Evolutionary conservation across 768 basidiomycete species (phyloP), one percentile per base, ranked within the genome.

Genomic region (Lentinula lateritia): DNA sequence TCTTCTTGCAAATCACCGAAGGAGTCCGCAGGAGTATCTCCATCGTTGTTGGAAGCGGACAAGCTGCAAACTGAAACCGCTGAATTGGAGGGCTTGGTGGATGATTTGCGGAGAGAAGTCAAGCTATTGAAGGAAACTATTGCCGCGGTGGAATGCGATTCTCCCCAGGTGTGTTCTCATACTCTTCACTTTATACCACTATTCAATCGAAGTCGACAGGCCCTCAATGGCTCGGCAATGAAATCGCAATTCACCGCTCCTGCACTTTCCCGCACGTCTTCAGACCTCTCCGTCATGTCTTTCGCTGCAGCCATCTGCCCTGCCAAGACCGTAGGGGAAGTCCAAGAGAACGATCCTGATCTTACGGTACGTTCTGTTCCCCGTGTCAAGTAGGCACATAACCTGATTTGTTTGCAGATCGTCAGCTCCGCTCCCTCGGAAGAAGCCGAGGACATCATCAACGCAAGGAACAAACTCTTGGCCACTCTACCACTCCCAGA

Each of bases 401-500:
- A 50, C 39, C 28, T 35, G 53, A 50, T 50, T 18, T 20, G 43
- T 39, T 34, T 42, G 34, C 12, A 62, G 57, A 18, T 65, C 35
- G 50, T 64, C 8, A 48, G 63, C 28, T 55, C 57, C 10, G 63
- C 72, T 3, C 63, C 64, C 6, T 70, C 72, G 4, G 73, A 72
- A 23, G 76, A 79, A 52, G 76, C 78, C 9, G 70, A 77, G 50
- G 80, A 79, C 35, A 75, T 79, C 58, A 79, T 84, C 61, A 75
- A 79, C 48, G 78, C 81, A 3, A 76, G 90, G 70, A 81, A 86
- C 64, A 73, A 79, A 5, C 71, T 85, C 13, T 73, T 92, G 5
- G 82, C 83, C 1, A 65, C 74, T 2, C 81, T 92, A 43, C 88
- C 88, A 8, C 72, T 92, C 5, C 90, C 90, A 6, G 68, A 74